These are phyloP conservation scores for Hanseniaspora taiwanica DNA, from an alignment of 805 yeast genomes.

Conservation along the genomic window DNA sequence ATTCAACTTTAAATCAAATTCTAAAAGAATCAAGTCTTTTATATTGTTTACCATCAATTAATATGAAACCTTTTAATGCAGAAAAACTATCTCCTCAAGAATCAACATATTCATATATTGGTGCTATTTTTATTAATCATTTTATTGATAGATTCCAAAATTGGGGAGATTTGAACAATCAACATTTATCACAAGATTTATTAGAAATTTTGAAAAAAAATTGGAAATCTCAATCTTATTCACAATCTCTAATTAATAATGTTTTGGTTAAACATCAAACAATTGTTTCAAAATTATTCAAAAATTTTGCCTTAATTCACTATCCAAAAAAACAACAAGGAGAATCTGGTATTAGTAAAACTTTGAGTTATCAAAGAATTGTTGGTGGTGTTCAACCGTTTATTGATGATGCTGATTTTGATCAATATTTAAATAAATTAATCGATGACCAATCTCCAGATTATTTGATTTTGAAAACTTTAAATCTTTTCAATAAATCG, in stretches of 20 bases:
- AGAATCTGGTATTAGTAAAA: constrained; percentile 24
- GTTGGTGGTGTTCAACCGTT: constrained; percentile 58
- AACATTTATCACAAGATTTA: constrained; percentile 45
- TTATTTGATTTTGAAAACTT: constrained; percentile 65
- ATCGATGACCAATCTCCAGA: constrained; percentile 71
- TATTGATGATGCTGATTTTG: constrained; percentile 61
- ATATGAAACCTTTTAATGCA: constrained; percentile 63
- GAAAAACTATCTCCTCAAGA: constrained; percentile 83
- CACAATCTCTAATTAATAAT: constrained; percentile 70
- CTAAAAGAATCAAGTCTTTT: constrained; percentile 87
- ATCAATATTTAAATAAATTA: constrained; percentile 47
- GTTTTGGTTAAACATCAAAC: constrained; percentile 58
- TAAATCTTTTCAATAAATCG: constrained; percentile 72
- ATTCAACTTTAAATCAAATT: constrained; percentile 74
- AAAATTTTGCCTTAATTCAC: constrained; percentile 84
- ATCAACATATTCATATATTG: constrained; percentile 87
- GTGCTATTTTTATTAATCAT: constrained; percentile 84
- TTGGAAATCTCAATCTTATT: constrained; percentile 84
- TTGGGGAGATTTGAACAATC: constrained; percentile 40
- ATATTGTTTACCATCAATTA: constrained; percentile 63
- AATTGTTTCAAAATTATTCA: constrained; percentile 69
- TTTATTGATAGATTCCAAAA: constrained; percentile 65
- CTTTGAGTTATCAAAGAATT: constrained; percentile 78
- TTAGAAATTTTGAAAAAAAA: constrained; percentile 78
- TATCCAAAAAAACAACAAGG: constrained; percentile 25